Evolutionary conservation across 2,329 filamentous ascomycete species (phyloP), one percentile per base, ranked within the genome.

Genomic region (Didymella glomerata): DNA sequence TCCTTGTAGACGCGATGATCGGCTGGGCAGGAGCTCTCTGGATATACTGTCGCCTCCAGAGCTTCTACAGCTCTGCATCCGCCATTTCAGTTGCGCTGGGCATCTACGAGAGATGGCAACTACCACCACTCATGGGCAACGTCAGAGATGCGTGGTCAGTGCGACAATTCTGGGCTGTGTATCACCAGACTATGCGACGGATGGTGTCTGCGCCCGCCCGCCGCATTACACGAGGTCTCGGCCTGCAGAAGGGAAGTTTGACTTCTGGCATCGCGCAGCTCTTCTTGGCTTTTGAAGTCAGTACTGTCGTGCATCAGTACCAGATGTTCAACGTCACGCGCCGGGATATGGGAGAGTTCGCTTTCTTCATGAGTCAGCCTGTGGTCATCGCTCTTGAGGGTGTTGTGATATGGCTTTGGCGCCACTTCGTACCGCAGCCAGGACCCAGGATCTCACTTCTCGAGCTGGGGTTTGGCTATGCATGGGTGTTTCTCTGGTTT

Each of bases 241-340:
- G 48, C 18, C n/a, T 42, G 22, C 48, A 10, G 1, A 30, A 42
- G 22, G 48, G 48, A 1, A 50, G 16, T 8, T n/a, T 50, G 4
- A 25, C 36, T 16, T 50, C 48, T 24, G 48, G 16, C 11, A 18
- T 50, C 1, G 16, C 16, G 14, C 48, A 50, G 48, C 24, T 50
- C 2, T 50, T 30, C 18, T 1, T 50, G 1, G 25, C 36, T 0
- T 50, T 50, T n/a, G 36, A 36, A 4, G 9, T 50, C 1, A 50
- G 48, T 20, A 28, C 22, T 13, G 7, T 50, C 9, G 48, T 50
- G 25, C 48, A 50, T 22, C 48, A 50, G 18, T 50, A 28, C 4
- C 36, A 50, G 48, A 50, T 50, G 48, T 50, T 50, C 36, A 50
- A 50, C 14, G 48, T 50, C 16, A 50, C 36, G 2, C 24, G 48